These are phyloP conservation scores for Exsudoporus frostii DNA, from an alignment of 768 basidiomycete species.

Conservation along the genomic window DNA sequence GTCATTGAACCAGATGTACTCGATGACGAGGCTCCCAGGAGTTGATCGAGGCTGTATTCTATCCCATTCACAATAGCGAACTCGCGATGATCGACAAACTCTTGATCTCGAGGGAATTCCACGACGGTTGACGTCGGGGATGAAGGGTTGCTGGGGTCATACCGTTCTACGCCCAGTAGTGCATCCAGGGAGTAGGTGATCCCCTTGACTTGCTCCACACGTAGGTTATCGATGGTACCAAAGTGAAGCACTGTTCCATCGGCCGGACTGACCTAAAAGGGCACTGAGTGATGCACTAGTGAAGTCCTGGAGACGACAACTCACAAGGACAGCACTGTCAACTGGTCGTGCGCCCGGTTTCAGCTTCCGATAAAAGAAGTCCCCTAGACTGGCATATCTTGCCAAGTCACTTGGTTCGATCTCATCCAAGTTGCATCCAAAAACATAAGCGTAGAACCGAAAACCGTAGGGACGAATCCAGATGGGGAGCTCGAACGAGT, in stretches of 20 bases:
- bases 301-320: conserved; percentile 14
- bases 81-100: conserved; percentile 78
- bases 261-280: conserved; percentile 79
- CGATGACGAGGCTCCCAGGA: conserved; percentile 59
- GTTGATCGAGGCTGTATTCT: conserved; percentile 87
- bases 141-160: conserved; percentile 40
- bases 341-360: conserved; percentile 82
- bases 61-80: conserved; percentile 98
- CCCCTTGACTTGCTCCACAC: conserved; percentile 96
- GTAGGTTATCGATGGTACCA: conserved; percentile 72
- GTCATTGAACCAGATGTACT: conserved; percentile 40
- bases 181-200: conserved; percentile 96
- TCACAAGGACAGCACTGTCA: conserved; percentile 67
- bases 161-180: conserved; percentile 71
- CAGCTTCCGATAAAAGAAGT: conserved; percentile 91
- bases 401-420: conserved; percentile 75
- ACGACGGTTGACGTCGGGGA: conserved; percentile 41
- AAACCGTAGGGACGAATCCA: conserved; percentile 94
- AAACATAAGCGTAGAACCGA: conserved; percentile 79
- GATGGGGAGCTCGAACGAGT: conserved; percentile 87
- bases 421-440: conserved; percentile 93
- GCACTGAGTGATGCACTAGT: not conserved
- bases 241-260: conserved; percentile 93
- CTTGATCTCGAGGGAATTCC: conserved; percentile 42
- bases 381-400: conserved; percentile 84